Evolutionary conservation across 169 alveolate genomes (phyloP), one percentile per base, ranked within the genome.

Genomic region (Amoebophrya sp.): DNA sequence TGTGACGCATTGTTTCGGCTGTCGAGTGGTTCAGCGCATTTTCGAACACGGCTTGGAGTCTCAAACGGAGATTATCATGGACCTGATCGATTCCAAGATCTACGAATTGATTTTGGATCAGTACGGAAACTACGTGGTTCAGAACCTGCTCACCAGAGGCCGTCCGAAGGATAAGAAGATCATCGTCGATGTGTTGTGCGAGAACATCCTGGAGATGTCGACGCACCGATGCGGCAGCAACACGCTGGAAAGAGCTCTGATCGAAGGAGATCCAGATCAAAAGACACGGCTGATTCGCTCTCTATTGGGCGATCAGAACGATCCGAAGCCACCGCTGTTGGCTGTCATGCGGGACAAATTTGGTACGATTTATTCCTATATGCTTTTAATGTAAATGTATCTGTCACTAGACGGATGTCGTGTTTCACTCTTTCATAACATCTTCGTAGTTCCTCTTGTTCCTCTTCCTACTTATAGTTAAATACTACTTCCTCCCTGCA

Each of bases 1-100:
- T 18, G 94, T 95, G 0, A 92, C 94, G n/a, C 97, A 96, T 91
- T 94, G 95, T 34, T 96, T 95, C 93, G 98, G 98, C 41, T 96
- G 98, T 91, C 93, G 98, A 93, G 97, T 96, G 23, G 93, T 96
- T 12, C 95, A 95, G 92, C 95, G 95, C 93, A 90, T 95, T 0
- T 89, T 96, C 41, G 97, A 95, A 55, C 83, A 65, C 83, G 83
- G 83, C 33, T 1, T 36, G 33, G 83, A 65, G 2, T 29, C 2
- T 6, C 83, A 65, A 65, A 65, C 18, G 33, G 3, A 6, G 39
- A 29, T 36, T 6, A 6, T 65, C 2, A 65, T 65, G 83, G 83
- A 65, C 83, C 1, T 6, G 33, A 18, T 65, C 33, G n/a, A 65
- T 6, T 6, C 2, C 83, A 65, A 65, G 33, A 18, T 65, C 26